A percentile compares a stretch with the other conserved stretches of the same genome.
phyloP scores from a whole-genome alignment of 306 rosid genomes.

The Cucurbita pepo region DNA sequence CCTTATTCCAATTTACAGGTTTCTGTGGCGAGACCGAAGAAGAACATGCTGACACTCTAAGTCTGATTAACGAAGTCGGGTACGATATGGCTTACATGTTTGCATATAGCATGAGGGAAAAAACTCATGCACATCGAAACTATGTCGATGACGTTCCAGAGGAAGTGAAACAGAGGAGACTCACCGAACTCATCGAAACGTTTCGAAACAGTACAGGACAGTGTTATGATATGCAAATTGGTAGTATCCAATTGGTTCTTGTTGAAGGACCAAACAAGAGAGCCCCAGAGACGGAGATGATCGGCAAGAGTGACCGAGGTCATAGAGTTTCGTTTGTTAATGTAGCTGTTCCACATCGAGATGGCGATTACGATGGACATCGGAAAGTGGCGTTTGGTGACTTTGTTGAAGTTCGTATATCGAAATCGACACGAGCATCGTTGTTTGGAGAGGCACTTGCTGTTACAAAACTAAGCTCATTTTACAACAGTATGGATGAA shows the following conservation, averaged over 20 bases:
- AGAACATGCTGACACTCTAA: conserved; percentile 63
- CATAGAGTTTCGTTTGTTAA: conserved; percentile 60
- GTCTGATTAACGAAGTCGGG: conserved; percentile 54
- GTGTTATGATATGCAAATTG: conserved; percentile 61
- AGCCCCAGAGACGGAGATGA: conserved; percentile 75
- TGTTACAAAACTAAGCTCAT: conserved; percentile 53
- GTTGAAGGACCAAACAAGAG: conserved; percentile 91
- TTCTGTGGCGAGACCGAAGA: conserved; percentile 93
- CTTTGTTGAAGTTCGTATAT: conserved; percentile 69
- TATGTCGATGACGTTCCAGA: conserved; percentile 80
- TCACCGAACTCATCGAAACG: conserved; percentile 64
- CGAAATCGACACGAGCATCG: conserved; percentile 73
- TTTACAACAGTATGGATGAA: conserved; percentile 30
- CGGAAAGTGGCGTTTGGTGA: conserved; percentile 70
- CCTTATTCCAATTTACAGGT: conserved; percentile 34
- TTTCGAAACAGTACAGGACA: conserved; percentile 87
- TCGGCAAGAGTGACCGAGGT: conserved; percentile 92
- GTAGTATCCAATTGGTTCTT: conserved; percentile 71
- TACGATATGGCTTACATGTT: conserved; percentile 97
- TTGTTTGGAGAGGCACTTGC: conserved; percentile 71
- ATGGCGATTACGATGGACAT: conserved; percentile 22
- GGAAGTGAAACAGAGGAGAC: conserved; percentile 82
- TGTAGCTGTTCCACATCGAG: conserved; percentile 39
- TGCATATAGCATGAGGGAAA: conserved; percentile 98
- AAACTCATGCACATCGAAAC: conserved; percentile 90